Evolutionary conservation across 306 rosid species (phyloP), one percentile per base, ranked within the genome.

Genomic region (Bauhinia variegata): DNA sequence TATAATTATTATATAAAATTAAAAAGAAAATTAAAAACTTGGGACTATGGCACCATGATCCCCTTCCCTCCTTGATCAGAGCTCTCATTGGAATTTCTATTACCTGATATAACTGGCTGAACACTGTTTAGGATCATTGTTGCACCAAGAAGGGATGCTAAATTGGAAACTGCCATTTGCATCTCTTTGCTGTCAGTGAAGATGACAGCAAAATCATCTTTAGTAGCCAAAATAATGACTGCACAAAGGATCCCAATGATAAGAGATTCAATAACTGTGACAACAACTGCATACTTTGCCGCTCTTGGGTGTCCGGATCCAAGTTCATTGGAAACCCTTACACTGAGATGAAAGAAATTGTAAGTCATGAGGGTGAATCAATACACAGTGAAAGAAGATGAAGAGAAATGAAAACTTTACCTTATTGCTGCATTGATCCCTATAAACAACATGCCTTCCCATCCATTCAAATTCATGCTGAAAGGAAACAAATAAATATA

Each of bases 381-480:
- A 36, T 13, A 11, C 1, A 13, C 8, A 16, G 7, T 73, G 9
- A 14, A 39, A 1, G 17, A 39, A 11, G 38, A 19, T 2, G 50
- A 55, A 39, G 33, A 48, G 47, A 67, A 70, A 55, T 49, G 10
- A 64, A 28, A 11, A 38, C 7, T 56, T 66, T 70, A 93, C 98
- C 97, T 93, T 51, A 93, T 72, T 18, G 99, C 99, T 81, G 99
- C 97, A 85, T 93, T 88, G 74, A 93, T 75, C 71, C 99, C 99
- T 74, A 93, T 90, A 53, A 90, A 93, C 78, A 93, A 44, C 93
- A 93, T 93, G 67, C 99, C 96, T 83, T 90, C 99, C 96, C 97
- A 90, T 14, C 99, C 99, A 69, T 93, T 88, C 34, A 93, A 33
- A 63, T 90, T 93, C 99, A 93, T 90, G 85, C 99, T 93, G 89